These are phyloP conservation scores for Aspergillus baeticus DNA, from an alignment of 495 filamentous ascomycete species.

Conservation along the genomic window DNA sequence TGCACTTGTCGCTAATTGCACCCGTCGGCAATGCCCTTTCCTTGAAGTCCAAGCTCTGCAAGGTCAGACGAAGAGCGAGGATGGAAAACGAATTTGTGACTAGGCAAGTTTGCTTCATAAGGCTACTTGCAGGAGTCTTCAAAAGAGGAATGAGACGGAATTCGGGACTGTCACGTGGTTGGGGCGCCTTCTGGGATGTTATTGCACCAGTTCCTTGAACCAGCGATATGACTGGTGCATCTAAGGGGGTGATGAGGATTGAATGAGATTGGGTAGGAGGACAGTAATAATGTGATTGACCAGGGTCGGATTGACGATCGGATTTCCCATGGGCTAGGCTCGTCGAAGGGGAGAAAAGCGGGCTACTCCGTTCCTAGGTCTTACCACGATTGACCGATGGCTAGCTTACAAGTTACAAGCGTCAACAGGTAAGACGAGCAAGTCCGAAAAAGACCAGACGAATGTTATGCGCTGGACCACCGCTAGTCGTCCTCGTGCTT, in stretches of 20 bases:
- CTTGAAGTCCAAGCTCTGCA: slow-evolving; percentile 1
- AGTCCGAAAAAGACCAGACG: not conserved
- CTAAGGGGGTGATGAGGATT: not conserved
- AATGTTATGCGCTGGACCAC: not conserved
- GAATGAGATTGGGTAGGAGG: slow-evolving; percentile 1
- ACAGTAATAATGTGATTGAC: not conserved
- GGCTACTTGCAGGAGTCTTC: slow-evolving; percentile 13
- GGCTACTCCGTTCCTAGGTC: not conserved
- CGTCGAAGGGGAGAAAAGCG: not conserved
- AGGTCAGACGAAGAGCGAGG: slow-evolving; percentile 7
- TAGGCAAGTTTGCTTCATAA: slow-evolving; percentile 11
- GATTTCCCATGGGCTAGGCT: slow-evolving; percentile 5
- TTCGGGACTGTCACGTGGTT: slow-evolving; percentile 9
- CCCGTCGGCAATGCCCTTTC: slow-evolving; percentile 9
- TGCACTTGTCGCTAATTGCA: slow-evolving; percentile 15
- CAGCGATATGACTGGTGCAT: slow-evolving; percentile 8
- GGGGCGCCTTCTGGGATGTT: not conserved
- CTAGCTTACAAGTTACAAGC: slow-evolving; percentile 5
- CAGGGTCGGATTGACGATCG: slow-evolving; percentile 4
- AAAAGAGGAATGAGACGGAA: slow-evolving; percentile 10
- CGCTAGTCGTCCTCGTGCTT: not conserved
- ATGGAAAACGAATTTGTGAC: slow-evolving; percentile 14
- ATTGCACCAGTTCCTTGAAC: slow-evolving; percentile 4
- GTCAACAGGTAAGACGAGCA: not conserved
- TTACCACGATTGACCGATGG: not conserved